phyloP scores from a whole-genome alignment of 345 rosid species.

The Capsella bursapastoris region DNA sequence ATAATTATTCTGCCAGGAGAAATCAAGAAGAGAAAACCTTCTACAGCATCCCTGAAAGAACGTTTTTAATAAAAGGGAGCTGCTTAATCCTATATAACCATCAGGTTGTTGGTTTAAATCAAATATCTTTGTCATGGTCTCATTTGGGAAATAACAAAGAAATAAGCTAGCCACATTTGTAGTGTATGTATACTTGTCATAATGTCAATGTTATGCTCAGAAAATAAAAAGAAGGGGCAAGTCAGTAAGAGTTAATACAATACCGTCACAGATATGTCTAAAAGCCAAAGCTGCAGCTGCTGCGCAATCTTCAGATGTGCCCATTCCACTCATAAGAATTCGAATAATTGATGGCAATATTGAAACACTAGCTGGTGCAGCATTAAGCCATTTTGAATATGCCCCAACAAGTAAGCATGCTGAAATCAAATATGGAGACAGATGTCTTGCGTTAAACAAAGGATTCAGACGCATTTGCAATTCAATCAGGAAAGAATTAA shows the following conservation, averaged over 20 bases:
- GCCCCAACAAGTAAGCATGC: conserved; percentile 98
- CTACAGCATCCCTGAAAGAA: conserved; percentile 17
- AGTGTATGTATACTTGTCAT: conserved; percentile 31
- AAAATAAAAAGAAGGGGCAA: conserved; percentile 15
- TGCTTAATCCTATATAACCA: conserved; percentile 12
- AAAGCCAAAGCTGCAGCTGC: conserved; percentile 99
- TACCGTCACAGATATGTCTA: conserved; percentile 94
- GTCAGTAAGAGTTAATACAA: conserved; percentile 36
- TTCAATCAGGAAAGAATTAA: conserved; percentile 18
- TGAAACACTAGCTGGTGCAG: conserved; percentile 74
- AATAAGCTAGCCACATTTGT: conserved; percentile 17
- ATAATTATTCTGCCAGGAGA: conserved; percentile 16
- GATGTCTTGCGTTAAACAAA: conserved; percentile 25
- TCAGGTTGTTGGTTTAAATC: conserved; percentile 19
- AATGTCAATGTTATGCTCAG: conserved; percentile 22
- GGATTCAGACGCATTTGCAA: conserved; percentile 12
- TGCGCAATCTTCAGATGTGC: conserved; percentile 92
- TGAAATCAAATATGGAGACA: conserved; percentile 48
- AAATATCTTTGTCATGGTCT: conserved; percentile 25
- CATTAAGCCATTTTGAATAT: conserved; percentile 95
- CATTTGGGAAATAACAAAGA: conserved; percentile 16
- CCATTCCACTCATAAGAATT: conserved; percentile 88
- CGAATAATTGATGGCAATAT: conserved; percentile 73
- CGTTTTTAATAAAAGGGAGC: conserved; percentile 18
- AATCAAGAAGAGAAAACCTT: conserved; percentile 18